Percentiles rank a stretch among this genome's conserved stretches.
These are phyloP conservation scores for Stenocarpella maydis DNA, from an alignment of 2,329 filamentous ascomycete species.

Conservation along the genomic window DNA sequence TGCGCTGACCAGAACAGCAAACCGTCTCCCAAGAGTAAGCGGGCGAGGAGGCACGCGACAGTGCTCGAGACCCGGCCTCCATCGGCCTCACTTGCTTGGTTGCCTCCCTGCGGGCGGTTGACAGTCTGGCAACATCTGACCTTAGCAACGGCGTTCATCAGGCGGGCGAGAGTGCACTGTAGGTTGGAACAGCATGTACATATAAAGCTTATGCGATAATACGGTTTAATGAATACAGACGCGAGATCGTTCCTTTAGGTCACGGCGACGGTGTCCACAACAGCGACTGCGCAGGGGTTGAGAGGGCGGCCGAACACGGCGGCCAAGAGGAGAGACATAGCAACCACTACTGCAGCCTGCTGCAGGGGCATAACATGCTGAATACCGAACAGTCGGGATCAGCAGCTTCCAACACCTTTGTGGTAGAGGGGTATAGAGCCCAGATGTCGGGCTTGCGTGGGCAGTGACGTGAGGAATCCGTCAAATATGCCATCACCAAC, in stretches of 20 bases:
- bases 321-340: conserved; percentile 9
- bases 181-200: conserved; percentile 33
- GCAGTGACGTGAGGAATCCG: not conserved
- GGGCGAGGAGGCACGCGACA: not conserved
- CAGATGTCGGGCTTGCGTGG: not conserved
- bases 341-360: not conserved
- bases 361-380: conserved; percentile 10
- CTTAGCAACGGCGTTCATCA: conserved; percentile 35
- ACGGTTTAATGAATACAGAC: conserved; percentile 37
- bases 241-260: conserved; percentile 32
- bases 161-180: conserved; percentile 34
- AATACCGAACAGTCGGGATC: conserved; percentile 17
- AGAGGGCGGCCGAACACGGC: not conserved
- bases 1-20: conserved; percentile 44
- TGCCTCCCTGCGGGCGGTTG: conserved; percentile 5
- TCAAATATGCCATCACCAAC: not conserved
- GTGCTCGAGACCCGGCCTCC: not conserved
- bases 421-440: not conserved
- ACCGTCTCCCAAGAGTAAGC: conserved; percentile 51
- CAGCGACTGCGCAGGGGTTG: not conserved
- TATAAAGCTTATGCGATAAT: conserved; percentile 35
- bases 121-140: conserved; percentile 23
- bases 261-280: not conserved
- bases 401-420: not conserved
- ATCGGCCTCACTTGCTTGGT: conserved; percentile 7